These are phyloP conservation scores for Calcarisporium arbuscula DNA, from an alignment of 2,329 filamentous ascomycete genomes.

Conservation along the genomic window DNA sequence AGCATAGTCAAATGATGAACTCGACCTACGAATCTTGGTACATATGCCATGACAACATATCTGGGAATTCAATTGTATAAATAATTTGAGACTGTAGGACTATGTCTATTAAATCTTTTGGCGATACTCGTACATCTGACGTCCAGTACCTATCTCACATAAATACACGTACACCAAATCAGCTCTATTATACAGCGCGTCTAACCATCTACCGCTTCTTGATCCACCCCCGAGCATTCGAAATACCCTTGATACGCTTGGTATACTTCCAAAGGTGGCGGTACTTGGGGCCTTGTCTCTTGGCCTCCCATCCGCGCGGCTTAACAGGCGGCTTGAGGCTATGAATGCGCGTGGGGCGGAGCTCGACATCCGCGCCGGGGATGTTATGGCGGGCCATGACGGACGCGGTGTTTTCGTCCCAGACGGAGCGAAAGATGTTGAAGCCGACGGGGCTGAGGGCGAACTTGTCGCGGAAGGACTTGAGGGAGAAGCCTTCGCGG, in stretches of 20 bases:
- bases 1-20: too few species aligned
- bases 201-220: slow-evolving; percentile 34
- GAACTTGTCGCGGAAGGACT: slow-evolving; percentile 67
- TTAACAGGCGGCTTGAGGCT: slow-evolving; percentile 56
- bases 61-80: too few species aligned
- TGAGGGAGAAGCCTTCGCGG: slow-evolving; percentile 67
- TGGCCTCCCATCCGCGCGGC: slow-evolving; percentile 60
- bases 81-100: too few species aligned
- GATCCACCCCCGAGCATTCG: slow-evolving; percentile 35
- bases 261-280: slow-evolving; percentile 59
- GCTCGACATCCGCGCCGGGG: slow-evolving; percentile 73
- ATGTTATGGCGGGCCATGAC: slow-evolving; percentile 80
- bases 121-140: too few species aligned
- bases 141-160: too few species aligned
- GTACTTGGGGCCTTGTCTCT: slow-evolving; percentile 59
- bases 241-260: slow-evolving; percentile 46
- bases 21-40: too few species aligned
- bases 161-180: too few species aligned
- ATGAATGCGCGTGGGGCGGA: slow-evolving; percentile 72
- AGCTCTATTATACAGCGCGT: too few species aligned
- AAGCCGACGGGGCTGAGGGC: slow-evolving; percentile 69
- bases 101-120: too few species aligned
- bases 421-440: slow-evolving; percentile 79
- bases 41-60: too few species aligned
- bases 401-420: slow-evolving; percentile 80